Evolutionary conservation across 495 filamentous ascomycete genomes (phyloP), one percentile per base, ranked within the genome.

Genomic region (Penicillium arizonense): DNA sequence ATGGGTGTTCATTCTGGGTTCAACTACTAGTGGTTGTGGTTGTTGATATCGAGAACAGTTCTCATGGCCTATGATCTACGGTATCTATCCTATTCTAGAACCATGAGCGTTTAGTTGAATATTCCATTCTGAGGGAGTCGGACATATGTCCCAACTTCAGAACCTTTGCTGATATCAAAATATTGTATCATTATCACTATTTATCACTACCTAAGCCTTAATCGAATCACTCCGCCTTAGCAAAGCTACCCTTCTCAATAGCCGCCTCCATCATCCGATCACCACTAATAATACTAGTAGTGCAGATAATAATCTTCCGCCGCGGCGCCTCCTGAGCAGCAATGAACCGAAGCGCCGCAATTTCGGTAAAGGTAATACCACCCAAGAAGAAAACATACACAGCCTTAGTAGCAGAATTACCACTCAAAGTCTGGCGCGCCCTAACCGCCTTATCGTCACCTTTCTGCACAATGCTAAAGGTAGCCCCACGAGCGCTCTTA

Each of bases 351-450:
- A 97, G 62, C 21, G 94, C 95, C 37, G 94, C 91, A 67, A 97
- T 93, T 76, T 99, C 94, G 7, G 93, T 95, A 59, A 93, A 96
- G 1, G 88, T 96, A 43, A 97, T 87, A 2, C 94, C 94, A 23
- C 94, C 94, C 50, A 99, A 74, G 72, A 96, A 97, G 65, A 97
- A 94, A 12, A 99, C 87, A 57, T 97, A 86, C 10, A 92, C 89
- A 6, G 87, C 89, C 72, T 91, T 96, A 64, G 86, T 86, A 44
- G 85, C 83, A 13, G 80, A 82, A 43, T 81, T 82, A 0, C 71
- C 75, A 39, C 74, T 75, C 40, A 97, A 71, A 30, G 93, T 85
- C 56, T 91, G 86, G 50, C 91, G 77, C n/a, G 93, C 91, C 55
- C 91, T 88, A 20, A 91, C 85, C 13, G 91, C 91, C 69, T 91